phyloP scores from a whole-genome alignment of 768 basidiomycete species.

The Auriscalpium vulgare region DNA sequence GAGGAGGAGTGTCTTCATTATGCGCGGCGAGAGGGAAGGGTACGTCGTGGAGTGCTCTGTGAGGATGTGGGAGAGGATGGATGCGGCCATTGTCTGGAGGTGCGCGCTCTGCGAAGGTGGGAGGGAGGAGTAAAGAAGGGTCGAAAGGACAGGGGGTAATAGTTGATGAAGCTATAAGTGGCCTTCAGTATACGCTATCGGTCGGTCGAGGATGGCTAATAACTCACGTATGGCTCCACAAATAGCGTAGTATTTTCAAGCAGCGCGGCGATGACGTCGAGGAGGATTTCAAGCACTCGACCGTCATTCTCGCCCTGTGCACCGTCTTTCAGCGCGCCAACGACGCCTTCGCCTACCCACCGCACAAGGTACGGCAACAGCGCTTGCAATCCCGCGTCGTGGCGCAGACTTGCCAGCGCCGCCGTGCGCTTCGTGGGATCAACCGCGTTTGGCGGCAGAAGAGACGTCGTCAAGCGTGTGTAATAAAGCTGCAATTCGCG shows the following conservation, averaged over 20 bases:
- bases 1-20: conserved; percentile 89
- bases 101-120: conserved; percentile 62
- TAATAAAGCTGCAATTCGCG: conserved; percentile 94
- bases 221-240: conserved; percentile 89
- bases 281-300: conserved; percentile 64
- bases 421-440: conserved; percentile 76
- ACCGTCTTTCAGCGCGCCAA: conserved; percentile 44
- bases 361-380: conserved; percentile 89
- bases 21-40: conserved; percentile 77
- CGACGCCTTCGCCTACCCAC: conserved; percentile 90
- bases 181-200: background rate
- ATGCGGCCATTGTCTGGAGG: conserved; percentile 74
- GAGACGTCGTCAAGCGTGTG: conserved; percentile 76
- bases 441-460: conserved; percentile 55
- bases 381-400: conserved; percentile 87
- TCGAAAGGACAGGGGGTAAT: conserved; percentile 86
- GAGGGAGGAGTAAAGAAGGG: conserved; percentile 80
- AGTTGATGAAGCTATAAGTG: conserved; percentile 84
- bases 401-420: conserved; percentile 81
- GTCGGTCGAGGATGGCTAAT: background rate
- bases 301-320: conserved; percentile 57
- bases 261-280: conserved; percentile 81
- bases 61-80: conserved; percentile 76
- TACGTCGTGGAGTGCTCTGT: conserved; percentile 84
- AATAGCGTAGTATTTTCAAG: conserved; percentile 85